Base-by-base conservation (phyloP, 2,329 filamentous ascomycete species). In the Rhinocladiella similis region DNA sequence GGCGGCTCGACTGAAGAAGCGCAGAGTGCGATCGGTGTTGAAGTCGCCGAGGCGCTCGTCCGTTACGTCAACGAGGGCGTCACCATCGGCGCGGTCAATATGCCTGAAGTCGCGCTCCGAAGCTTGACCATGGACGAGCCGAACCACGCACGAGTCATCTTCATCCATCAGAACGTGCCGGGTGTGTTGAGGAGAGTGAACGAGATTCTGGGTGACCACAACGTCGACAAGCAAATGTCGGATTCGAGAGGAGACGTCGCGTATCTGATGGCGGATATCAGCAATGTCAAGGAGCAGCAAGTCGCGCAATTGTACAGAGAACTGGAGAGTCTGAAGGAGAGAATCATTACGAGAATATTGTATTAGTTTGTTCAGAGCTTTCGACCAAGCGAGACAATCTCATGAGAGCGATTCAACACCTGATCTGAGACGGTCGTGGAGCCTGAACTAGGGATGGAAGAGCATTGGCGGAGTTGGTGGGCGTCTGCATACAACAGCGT, bases 171-270 rank as follows among this genome's bases (percentile, higher is more conserved):
- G 75, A 99, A 99, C 76, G 85, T 97, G 19, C 94, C 94, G 47
- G 94, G 94, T 80, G 94, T 99, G 61, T 80, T 99, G 73, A 85
- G 91, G 69, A 90, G 88, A 87, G 94, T 99, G 64, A 99, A 99
- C 80, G 90, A 94, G 69, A 91, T 97, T 61, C 82, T 99, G 47
- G 90, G 89, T 42, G 87, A 95, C 68, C 92, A 99, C 80, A 99
- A 99, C 73, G 92, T 99, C 66, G 93, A 97, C 78, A 97, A 97
- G 81, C 94, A 99, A 77, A 97, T 95, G 79, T 94, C 90, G 49
- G 94, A 97, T 73, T 96, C 89, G 75, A 88, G 88, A 77, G 93
- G 91, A 65, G 93, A 97, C 71, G 83, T 94, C 63, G 94, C 94
- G 18, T 99, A 99, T 72, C 80, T 99, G 61, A 97, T 99, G 92